Evolutionary conservation across 768 basidiomycete species (phyloP), one percentile per base, ranked within the genome.

Genomic region (Guyanaporus albipodus): DNA sequence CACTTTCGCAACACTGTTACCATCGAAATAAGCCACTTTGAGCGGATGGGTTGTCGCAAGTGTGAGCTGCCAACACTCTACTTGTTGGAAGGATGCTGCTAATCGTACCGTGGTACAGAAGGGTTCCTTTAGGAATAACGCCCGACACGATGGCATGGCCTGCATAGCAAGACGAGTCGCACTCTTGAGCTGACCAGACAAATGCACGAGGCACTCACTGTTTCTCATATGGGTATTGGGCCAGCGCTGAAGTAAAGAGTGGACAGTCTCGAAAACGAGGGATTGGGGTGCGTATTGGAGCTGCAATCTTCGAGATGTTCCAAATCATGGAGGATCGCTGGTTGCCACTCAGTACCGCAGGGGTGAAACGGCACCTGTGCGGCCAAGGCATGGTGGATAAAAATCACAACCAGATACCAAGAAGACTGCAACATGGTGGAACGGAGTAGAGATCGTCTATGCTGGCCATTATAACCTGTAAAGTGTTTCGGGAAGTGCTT

Each of bases 161-260:
- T 54, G 22, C n/a, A 17, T n/a, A 23, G 17, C 6, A 11, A 15
- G 18, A 26, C 1, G 11, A 26, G 0, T n/a, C 18, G 29, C 15
- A 50, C 8, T 54, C 44, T 18, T 49, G 41, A 15, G 8, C 9
- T 17, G 12, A 4, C 2, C n/a, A 26, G 44, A 27, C 6, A 38
- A 24, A 36, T 7, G 10, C 14, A 3, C 4, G 21, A 0, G 6
- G 18, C 11, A 21, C 41, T 18, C 24, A 52, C 72, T 70, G 52
- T 73, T 72, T n/a, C 71, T 60, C 58, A 73, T 70, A 6, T 69
- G 65, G 1, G 72, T 72, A 41, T 73, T 71, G 4, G 70, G 67
- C 72, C 72, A 74, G 41, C 61, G 70, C 38, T 70, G 70, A 6
- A 72, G 52, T 12, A 71, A 32, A 2, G 70, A 54, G 9, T 48